phyloP scores from a whole-genome alignment of 2,329 filamentous ascomycete species.

The Fusarium albidum region DNA sequence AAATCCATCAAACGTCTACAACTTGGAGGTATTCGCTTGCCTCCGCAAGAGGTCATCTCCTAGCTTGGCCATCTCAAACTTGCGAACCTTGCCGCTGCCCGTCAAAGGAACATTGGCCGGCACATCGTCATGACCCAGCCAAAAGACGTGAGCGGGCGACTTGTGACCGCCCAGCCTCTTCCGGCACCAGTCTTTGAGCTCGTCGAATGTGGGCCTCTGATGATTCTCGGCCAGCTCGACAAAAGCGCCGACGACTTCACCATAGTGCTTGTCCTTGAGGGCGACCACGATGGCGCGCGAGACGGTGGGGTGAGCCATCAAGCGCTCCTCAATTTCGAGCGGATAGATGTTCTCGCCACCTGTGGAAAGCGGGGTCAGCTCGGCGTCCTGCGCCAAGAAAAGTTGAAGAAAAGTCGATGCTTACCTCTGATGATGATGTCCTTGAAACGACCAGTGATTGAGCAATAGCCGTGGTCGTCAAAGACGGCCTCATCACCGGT shows the following conservation, averaged over 20 bases:
- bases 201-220: constrained; percentile 56
- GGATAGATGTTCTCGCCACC: constrained; percentile 79
- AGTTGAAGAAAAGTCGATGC: constrained; percentile 12
- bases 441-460: constrained; percentile 79
- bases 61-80: constrained; percentile 68
- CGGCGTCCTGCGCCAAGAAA: constrained; percentile 24
- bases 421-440: constrained; percentile 79
- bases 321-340: constrained; percentile 77
- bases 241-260: constrained; percentile 76
- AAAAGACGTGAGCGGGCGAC: constrained; percentile 78
- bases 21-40: constrained; percentile 54
- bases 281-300: constrained; percentile 74
- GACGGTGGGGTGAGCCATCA: constrained; percentile 70
- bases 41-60: constrained; percentile 63
- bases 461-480: constrained; percentile 74
- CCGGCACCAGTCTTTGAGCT: constrained; percentile 70
- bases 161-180: constrained; percentile 71
- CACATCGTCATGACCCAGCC: constrained; percentile 71
- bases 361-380: constrained; percentile 39
- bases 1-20: constrained; percentile 43
- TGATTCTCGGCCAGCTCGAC: constrained; percentile 51
- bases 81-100: constrained; percentile 76
- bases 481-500: constrained; percentile 76
- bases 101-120: constrained; percentile 67
- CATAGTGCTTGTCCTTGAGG: constrained; percentile 74